Evolutionary conservation across 768 basidiomycete species (phyloP).

Genomic region (Amanita exitialis): DNA sequence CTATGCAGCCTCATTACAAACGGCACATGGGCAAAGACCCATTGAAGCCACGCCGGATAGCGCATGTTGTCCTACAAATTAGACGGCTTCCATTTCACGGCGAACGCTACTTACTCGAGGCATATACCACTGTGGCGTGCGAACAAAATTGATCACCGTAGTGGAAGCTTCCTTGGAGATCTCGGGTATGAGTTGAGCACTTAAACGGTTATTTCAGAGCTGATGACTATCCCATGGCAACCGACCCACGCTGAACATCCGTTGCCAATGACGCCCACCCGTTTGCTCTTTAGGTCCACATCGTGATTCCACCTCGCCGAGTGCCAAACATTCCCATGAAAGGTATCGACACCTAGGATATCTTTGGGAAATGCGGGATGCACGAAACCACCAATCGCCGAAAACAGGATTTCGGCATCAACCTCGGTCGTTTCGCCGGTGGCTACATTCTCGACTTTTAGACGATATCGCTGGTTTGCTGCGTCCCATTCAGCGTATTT

Average conservation of each 20-base stretch:
- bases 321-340: constrained; percentile 43
- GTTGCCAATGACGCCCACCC: constrained; percentile 54
- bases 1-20: constrained; percentile 38
- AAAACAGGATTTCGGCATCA: constrained; percentile 36
- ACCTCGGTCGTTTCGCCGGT: constrained; percentile 24
- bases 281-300: constrained; percentile 38
- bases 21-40: constrained; percentile 46
- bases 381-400: constrained; percentile 42
- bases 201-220: constrained; percentile 13
- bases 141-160: constrained; percentile 45
- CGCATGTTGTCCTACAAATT: constrained; percentile 22
- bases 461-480: constrained; percentile 27
- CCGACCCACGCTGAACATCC: constrained; percentile 45
- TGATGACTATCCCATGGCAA: background rate
- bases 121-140: constrained; percentile 50
- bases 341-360: constrained; percentile 30
- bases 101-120: constrained; percentile 30
- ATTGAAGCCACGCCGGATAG: constrained; percentile 36
- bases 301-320: constrained; percentile 47
- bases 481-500: constrained; percentile 35
- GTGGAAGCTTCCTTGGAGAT: constrained; percentile 40
- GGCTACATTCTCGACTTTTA: constrained; percentile 25
- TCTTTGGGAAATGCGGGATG: constrained; percentile 34
- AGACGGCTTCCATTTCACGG: background rate
- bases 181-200: constrained; percentile 50